Percentiles rank a stretch among this genome's conserved stretches.
phyloP scores from a whole-genome alignment of 2,329 filamentous ascomycete species.

The Alternaria solani region DNA sequence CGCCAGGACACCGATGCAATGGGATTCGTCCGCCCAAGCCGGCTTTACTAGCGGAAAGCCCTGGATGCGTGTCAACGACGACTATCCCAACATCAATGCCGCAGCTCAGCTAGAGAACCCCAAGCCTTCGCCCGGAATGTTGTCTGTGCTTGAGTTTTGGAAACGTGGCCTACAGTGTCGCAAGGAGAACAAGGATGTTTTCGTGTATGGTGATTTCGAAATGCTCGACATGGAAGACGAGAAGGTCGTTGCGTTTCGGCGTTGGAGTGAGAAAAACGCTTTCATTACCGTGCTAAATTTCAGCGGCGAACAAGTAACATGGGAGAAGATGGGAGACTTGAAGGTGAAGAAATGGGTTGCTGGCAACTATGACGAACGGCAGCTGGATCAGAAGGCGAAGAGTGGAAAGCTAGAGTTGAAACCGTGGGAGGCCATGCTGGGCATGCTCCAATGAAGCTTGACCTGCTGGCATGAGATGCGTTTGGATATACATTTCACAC shows the following conservation, averaged over 20 bases:
- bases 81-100: conserved; percentile 65
- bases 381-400: conserved; percentile 27
- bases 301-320: conserved; percentile 37
- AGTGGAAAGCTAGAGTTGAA: conserved; percentile 35
- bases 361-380: conserved; percentile 47
- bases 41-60: conserved; percentile 68
- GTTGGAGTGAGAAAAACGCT: conserved; percentile 38
- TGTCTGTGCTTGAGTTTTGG: conserved; percentile 69
- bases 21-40: conserved; percentile 63
- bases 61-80: conserved; percentile 69
- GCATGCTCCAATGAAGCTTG: conserved; percentile 21
- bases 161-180: conserved; percentile 62
- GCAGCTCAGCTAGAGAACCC: conserved; percentile 57
- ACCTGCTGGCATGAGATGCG: not conserved
- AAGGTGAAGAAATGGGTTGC: conserved; percentile 48
- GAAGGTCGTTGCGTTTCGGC: conserved; percentile 42
- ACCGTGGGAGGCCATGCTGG: conserved; percentile 50
- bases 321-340: conserved; percentile 37
- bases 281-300: conserved; percentile 48
- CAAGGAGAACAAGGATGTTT: conserved; percentile 65
- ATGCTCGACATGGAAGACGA: conserved; percentile 59
- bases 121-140: conserved; percentile 37
- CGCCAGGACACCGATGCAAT: conserved; percentile 73
- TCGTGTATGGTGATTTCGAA: conserved; percentile 69
- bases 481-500: not conserved